Percentiles rank a stretch among this genome's conserved stretches.
Conservation (phyloP, 2,329 filamentous ascomycete species). For the Zymoseptoria crescenta region DNA sequence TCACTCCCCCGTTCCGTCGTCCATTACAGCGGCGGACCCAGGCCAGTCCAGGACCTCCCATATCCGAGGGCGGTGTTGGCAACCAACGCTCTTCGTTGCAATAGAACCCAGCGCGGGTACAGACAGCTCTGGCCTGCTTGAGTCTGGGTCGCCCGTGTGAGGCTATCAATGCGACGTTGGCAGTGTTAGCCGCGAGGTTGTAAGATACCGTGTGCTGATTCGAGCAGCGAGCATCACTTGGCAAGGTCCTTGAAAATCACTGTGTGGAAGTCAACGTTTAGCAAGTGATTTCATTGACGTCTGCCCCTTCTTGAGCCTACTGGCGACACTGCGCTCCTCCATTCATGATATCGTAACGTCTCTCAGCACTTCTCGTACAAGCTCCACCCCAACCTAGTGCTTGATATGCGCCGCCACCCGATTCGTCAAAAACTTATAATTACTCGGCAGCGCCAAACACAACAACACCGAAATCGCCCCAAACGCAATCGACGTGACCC, state of each 20-base stretch:
- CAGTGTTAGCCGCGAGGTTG: too few species aligned
- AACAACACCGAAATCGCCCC: slow-evolving; percentile 4
- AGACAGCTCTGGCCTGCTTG: too few species aligned
- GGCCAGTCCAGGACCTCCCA: too few species aligned
- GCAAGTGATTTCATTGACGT: not conserved
- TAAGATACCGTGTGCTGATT: too few species aligned
- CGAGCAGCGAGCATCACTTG: not conserved
- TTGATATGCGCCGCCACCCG: slow-evolving; percentile 7
- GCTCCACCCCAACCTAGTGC: not conserved
- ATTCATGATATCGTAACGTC: not conserved
- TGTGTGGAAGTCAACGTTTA: not conserved
- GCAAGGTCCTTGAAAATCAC: not conserved
- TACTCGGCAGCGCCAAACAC: slow-evolving; percentile 4
- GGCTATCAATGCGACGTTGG: too few species aligned
- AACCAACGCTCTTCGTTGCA: too few species aligned
- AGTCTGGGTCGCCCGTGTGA: too few species aligned
- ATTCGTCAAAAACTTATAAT: slow-evolving; percentile 9
- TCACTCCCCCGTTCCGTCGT: too few species aligned
- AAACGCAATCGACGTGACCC: slow-evolving; percentile 13
- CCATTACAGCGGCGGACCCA: too few species aligned
- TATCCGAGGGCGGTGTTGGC: too few species aligned
- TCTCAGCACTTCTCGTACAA: too few species aligned
- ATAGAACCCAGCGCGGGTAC: too few species aligned
- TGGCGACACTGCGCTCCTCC: not conserved
- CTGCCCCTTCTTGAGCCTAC: not conserved